These are phyloP conservation scores for Paratinospora sagittata DNA, from an alignment of 164 flowering plant species.

Conservation along the genomic window DNA sequence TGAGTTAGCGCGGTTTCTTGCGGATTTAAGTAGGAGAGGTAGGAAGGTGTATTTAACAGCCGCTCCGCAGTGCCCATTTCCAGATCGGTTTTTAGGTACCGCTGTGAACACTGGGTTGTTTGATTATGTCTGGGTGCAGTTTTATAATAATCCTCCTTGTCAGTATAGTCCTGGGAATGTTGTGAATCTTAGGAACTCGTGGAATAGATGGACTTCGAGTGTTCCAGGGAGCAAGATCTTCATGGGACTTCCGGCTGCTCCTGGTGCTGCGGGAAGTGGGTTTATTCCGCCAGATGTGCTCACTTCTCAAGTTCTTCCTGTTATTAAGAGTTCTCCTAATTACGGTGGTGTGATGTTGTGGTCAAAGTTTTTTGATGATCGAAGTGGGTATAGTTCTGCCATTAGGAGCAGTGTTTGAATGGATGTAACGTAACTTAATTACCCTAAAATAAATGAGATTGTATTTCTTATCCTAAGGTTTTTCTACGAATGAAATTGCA, in stretches of 20 bases:
- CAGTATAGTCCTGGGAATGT: slow-evolving; percentile 13
- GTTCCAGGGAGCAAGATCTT: slow-evolving; percentile 15
- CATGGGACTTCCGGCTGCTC: slow-evolving; percentile 25
- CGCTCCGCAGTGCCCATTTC: slow-evolving; percentile 29
- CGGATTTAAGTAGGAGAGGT: slow-evolving; percentile 3
- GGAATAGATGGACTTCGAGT: slow-evolving; percentile 21
- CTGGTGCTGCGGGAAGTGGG: slow-evolving; percentile 50
- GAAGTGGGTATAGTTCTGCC: slow-evolving; percentile 27
- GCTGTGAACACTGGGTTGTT: slow-evolving; percentile 25
- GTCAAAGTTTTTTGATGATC: slow-evolving; percentile 39
- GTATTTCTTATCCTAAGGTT: no score
- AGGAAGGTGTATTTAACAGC: slow-evolving; percentile 20
- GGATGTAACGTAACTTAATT: background rate
- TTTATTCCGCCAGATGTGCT: slow-evolving; percentile 35
- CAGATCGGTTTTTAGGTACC: slow-evolving; percentile 15
- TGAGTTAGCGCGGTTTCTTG: slow-evolving; percentile 6
- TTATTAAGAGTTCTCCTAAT: slow-evolving; percentile 32
- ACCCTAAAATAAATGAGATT: no score
- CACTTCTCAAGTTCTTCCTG: slow-evolving; percentile 35
- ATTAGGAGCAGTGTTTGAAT: slow-evolving; percentile 9
- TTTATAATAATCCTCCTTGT: slow-evolving; percentile 26
- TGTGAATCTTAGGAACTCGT: slow-evolving; percentile 6
- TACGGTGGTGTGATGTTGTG: slow-evolving; percentile 66
- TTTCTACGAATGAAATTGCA: no score
- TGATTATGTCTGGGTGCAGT: slow-evolving; percentile 27